Base-by-base conservation (phyloP, 1,284 basidiomycete species). In the Rhodotorula sp. region DNA sequence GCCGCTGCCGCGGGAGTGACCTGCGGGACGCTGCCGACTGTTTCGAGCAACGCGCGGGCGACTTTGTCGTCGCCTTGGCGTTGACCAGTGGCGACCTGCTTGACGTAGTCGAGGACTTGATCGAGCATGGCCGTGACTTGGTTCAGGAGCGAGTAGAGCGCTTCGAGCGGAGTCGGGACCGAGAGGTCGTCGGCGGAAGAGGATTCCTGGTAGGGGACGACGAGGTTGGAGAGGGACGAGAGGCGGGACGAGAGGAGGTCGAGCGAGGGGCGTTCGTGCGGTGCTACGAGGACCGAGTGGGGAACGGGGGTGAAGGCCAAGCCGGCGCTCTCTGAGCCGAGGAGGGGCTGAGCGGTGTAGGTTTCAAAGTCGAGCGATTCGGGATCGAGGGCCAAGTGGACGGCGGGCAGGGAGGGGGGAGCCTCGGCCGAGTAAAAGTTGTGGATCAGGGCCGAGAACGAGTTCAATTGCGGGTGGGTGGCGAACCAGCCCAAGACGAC, bases 361-460 rank as follows among this genome's bases (percentile, higher is more conserved):
- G 80, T 92, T 80, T 90, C 91, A 37, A 97, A 89, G 62, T 92
- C 89, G 37, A 93, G 86, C 68, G 89, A 86, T 68, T 87, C 83
- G 20, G 95, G 95, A 82, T 96, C 93, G 58, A 99, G 84, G 18
- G 93, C 91, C 64, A 99, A 84, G 81, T 99, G 95, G 57, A 99
- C 87, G 7, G 96, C 94, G 53, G 26, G 8, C 26, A 10, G 2
- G n/a, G 26, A 17, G 3, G 53, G 2, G 15, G 17, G 24, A 2
- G 26, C 15, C 82, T 99, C 93, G 85, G 91, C 88, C 53, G 91
- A 88, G 82, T 96, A 99, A 83, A 97, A 97, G 83, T 97, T 95
- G 86, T 99, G 96, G 79, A 99, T 96, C 75, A 99, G 86, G 29
- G 96, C 94, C 57, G 94, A 95, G 84, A 95, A 95, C 22, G 91